Percentiles rank a stretch among this genome's conserved stretches.
These are phyloP conservation scores for Penicillium sp. DNA, from an alignment of 2,329 filamentous ascomycete genomes.

Conservation along the genomic window DNA sequence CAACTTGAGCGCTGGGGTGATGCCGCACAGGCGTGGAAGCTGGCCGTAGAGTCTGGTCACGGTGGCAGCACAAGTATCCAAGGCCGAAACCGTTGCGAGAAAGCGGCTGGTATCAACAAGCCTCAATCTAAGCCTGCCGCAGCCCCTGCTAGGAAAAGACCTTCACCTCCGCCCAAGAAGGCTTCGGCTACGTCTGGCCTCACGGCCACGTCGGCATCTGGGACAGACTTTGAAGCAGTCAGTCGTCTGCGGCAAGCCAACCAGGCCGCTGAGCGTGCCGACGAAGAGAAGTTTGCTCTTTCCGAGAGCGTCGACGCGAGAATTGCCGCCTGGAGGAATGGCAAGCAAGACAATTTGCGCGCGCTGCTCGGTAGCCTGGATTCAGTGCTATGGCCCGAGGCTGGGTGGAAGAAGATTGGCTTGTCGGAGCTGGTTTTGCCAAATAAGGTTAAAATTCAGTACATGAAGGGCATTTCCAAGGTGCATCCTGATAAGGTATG, in stretches of 20 bases:
- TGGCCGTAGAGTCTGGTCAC: conserved; percentile 77
- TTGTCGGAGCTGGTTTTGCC: conserved; percentile 90
- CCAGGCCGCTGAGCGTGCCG: conserved; percentile 76
- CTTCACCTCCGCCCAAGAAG: conserved; percentile 43
- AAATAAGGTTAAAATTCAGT: conserved; percentile 93
- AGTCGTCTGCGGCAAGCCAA: conserved; percentile 79
- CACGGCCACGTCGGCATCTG: conserved; percentile 42
- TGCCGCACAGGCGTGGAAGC: conserved; percentile 74
- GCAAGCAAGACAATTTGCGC: conserved; percentile 88
- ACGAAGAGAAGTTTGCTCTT: conserved; percentile 90
- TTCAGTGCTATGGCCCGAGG: conserved; percentile 82
- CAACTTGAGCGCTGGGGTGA: conserved; percentile 93
- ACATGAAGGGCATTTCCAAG: conserved; percentile 99
- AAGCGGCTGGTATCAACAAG: conserved; percentile 69
- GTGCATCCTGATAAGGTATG: conserved; percentile 97
- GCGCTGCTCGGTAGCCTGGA: conserved; percentile 85
- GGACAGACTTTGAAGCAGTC: conserved; percentile 69
- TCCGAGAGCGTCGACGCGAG: conserved; percentile 79
- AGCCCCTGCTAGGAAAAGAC: conserved; percentile 47
- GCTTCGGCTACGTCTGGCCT: conserved; percentile 34
- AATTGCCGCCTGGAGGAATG: conserved; percentile 78
- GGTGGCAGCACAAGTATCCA: conserved; percentile 82
- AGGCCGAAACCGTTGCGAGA: conserved; percentile 85
- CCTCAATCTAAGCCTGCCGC: conserved; percentile 44
- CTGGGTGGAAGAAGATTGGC: conserved; percentile 95